A percentile compares a stretch with the other conserved stretches of the same genome.
These are phyloP conservation scores for Orobanche coerulescens DNA, from an alignment of 257 asterid genomes.

Conservation along the genomic window DNA sequence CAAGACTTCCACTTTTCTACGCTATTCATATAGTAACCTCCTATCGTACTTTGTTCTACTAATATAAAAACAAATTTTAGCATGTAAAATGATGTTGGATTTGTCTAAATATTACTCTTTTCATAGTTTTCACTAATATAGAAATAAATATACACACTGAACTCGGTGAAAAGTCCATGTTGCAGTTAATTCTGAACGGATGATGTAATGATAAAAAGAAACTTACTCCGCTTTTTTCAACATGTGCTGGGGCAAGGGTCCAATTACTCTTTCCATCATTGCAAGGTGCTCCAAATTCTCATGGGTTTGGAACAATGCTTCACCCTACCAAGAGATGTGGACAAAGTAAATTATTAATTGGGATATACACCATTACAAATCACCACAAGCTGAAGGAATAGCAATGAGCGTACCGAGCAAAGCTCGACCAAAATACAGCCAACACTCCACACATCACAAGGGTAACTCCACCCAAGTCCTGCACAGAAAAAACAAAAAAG, in stretches of 20 bases:
- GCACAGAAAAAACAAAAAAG: not conserved
- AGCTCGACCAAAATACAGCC: slow-evolving; percentile 89
- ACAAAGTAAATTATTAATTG: not conserved
- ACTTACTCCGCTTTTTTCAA: slow-evolving; percentile 72
- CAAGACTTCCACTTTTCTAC: too few relatives aligned
- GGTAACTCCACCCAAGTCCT: slow-evolving; percentile 90
- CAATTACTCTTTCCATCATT: slow-evolving; percentile 92
- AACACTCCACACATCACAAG: slow-evolving; percentile 89
- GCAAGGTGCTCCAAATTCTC: slow-evolving; percentile 93
- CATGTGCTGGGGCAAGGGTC: slow-evolving; percentile 72
- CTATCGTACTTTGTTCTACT: too few relatives aligned
- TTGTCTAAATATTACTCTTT: too few relatives aligned
- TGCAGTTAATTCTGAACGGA: too few relatives aligned
- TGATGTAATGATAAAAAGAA: too few relatives aligned
- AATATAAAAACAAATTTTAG: too few relatives aligned
- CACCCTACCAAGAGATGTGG: slow-evolving; percentile 46
- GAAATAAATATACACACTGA: too few relatives aligned
- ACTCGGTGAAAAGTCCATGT: too few relatives aligned
- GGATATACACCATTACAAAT: not conserved
- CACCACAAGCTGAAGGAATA: not conserved
- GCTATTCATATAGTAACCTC: too few relatives aligned
- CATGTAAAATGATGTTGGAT: too few relatives aligned
- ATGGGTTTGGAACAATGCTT: slow-evolving; percentile 82
- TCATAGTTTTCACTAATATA: too few relatives aligned
- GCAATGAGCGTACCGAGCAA: slow-evolving; percentile 53